Conservation (phyloP, 768 basidiomycete genomes). For the Leccinellum albellum region DNA sequence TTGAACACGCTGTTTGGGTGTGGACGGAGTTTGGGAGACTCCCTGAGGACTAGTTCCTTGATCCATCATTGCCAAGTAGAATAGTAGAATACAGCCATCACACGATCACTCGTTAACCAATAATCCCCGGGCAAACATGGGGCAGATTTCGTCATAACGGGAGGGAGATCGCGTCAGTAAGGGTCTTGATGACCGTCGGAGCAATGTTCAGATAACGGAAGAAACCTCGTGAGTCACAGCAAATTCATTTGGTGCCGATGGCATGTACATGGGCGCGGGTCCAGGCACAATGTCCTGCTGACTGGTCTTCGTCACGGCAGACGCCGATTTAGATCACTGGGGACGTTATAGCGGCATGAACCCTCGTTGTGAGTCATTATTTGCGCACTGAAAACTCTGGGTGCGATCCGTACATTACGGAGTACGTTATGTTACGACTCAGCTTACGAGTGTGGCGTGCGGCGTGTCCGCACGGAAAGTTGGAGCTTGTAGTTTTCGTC, state of each 20-base stretch:
- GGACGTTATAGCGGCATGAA: background rate
- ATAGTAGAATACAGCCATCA: background rate
- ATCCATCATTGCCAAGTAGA: background rate
- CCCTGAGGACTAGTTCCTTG: background rate
- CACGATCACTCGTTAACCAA: background rate
- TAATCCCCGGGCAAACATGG: too few relatives aligned
- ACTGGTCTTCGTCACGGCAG: background rate
- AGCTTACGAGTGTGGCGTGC: background rate
- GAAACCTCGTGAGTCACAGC: background rate
- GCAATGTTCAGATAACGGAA: background rate
- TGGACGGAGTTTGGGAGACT: slow-evolving; percentile 5
- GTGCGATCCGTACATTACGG: too few relatives aligned
- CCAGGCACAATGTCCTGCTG: background rate
- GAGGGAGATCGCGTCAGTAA: slow-evolving; percentile 8
- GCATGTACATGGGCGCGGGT: background rate
- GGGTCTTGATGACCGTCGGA: background rate
- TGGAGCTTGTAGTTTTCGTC: background rate
- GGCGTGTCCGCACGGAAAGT: background rate
- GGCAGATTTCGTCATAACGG: background rate
- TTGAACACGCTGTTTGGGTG: slow-evolving; percentile 16
- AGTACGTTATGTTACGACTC: background rate
- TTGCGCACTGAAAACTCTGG: background rate
- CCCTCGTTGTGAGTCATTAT: background rate
- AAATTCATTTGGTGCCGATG: background rate
- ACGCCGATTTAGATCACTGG: background rate